Evolutionary conservation across 2,329 filamentous ascomycete species (phyloP), one percentile per base, ranked within the genome.

Genomic region (Colletotrichum godetiae): DNA sequence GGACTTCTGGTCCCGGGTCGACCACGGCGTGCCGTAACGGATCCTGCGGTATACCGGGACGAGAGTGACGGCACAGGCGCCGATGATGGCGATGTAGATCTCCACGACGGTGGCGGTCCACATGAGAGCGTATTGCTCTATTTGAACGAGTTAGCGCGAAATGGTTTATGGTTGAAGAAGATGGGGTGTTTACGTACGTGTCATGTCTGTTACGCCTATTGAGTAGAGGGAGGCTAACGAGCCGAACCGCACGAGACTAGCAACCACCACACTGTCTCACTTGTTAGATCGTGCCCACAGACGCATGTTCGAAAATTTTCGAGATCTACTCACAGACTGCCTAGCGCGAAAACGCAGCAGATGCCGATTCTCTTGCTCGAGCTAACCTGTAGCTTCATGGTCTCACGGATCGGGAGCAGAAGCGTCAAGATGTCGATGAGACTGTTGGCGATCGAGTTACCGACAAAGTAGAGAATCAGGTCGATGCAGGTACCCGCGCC

Each of bases 341-440:
- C 66, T 13, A 68, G 66, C 1, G 22, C 58, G 27, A 68, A 68
- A 46, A 63, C 33, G 19, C 66, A 68, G 66, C 66, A 68, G 33
- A 63, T 68, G 66, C 66, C 58, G 6, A 68, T 11, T 46, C 24
- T 46, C 49, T 33, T 68, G 49, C 24, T 42, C 66, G 66, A 63
- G 66, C 66, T 68, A 33, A 68, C 66, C 66, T 68, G 66, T 12
- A 68, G 66, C 66, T 63, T 68, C 49, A 68, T 24, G 24, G 58
- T 68, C 57, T 68, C 66, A 19, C 33, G 66, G 13, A 68, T 68
- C 49, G 66, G 66, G 33, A 68, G 57, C 27, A 63, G 49, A 46
- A 63, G 33, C 3, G 58, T 68, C 15, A 68, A 24, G 19, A 62
- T 56, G 8, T 68, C 66, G 66, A 68, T 68, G 22, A 68, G 58